Percentiles rank a stretch among this genome's conserved stretches.
Conservation (phyloP, 139 green algal genomes). For the Choricystis sp. region DNA sequence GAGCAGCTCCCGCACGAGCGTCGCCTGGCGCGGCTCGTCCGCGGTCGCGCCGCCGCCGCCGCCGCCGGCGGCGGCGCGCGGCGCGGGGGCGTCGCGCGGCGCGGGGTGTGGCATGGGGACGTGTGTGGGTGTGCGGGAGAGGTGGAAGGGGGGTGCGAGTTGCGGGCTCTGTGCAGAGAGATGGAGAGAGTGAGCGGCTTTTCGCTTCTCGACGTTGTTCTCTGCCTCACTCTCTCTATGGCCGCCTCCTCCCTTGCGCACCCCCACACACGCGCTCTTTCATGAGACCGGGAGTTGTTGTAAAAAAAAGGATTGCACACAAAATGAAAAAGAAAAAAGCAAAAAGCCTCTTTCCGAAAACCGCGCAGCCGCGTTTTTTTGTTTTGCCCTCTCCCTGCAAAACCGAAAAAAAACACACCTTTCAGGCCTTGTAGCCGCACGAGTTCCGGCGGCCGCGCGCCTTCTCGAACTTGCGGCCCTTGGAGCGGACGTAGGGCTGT, state of each 20-base stretch:
- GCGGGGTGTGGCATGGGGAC: background rate
- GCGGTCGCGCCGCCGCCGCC: too few species aligned
- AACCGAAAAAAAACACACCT: background rate
- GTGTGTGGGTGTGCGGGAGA: background rate
- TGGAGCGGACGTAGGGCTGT: conserved; percentile 90
- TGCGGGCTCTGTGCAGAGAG: too few species aligned
- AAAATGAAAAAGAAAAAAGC: background rate
- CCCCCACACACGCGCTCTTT: too few species aligned
- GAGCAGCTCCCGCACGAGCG: background rate
- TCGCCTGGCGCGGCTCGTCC: background rate
- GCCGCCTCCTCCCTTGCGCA: too few species aligned
- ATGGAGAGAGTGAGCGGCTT: too few species aligned
- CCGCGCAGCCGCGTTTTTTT: too few species aligned
- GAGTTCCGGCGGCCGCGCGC: conserved; percentile 81
- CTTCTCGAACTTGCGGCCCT: conserved; percentile 99
- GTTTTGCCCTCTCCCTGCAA: background rate
- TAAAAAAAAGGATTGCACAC: background rate
- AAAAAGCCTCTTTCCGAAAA: background rate
- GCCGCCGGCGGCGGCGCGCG: too few species aligned
- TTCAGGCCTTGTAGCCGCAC: conserved; percentile 85
- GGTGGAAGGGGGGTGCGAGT: too few species aligned
- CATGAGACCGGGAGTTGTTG: too few species aligned
- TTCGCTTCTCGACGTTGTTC: background rate
- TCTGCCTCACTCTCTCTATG: background rate
- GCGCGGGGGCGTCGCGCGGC: too few species aligned